Evolutionary conservation across 495 filamentous ascomycete species (phyloP), one percentile per base, ranked within the genome.

Genomic region (Tuber microsphaerosporum): DNA sequence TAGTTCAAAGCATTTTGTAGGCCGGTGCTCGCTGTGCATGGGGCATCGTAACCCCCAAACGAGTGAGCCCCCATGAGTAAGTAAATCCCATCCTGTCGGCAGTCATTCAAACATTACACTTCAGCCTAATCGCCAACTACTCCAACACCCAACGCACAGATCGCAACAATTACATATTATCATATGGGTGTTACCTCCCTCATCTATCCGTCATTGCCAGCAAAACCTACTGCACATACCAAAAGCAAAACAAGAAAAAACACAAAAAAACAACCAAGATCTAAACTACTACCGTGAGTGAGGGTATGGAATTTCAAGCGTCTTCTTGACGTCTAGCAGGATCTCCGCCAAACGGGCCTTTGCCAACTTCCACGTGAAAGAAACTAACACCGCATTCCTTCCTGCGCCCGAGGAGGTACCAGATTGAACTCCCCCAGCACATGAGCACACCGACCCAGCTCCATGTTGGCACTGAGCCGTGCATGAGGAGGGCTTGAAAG

Each of bases 341-440:
- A 34, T 65, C 56, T 17, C 26, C 56, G 56, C 73, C 71, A 39
- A 79, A 41, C 3, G 73, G 46, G 5, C 68, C 77, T 19, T 79
- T 77, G 10, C 61, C 76, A 51, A 75, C 76, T 34, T 61, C 73
- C 48, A n/a, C 61, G 45, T 72, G 72, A 22, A 82, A 82, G 34
- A 82, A 77, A 65, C 71, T 79, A 61, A 82, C 74, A 0, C 81
- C 81, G 74, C 81, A 82, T 71, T 85, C 82, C 82, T 82, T 82
- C 76, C 86, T 83, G 51, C 83, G 77, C 10, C 83, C 84, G 68
- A 84, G 71, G 41, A 86, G 41, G 82, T 86, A 88, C 86, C 86
- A 88, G 71, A 83, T 77, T 80, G 83, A 84, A 72, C 82, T 83
- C 19, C 84, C 80, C 86, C 86, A 86, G 71, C 85, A 87, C 76